Conservation (phyloP, 2,329 filamentous ascomycete genomes). For the Sarocladiaceae sp. region DNA sequence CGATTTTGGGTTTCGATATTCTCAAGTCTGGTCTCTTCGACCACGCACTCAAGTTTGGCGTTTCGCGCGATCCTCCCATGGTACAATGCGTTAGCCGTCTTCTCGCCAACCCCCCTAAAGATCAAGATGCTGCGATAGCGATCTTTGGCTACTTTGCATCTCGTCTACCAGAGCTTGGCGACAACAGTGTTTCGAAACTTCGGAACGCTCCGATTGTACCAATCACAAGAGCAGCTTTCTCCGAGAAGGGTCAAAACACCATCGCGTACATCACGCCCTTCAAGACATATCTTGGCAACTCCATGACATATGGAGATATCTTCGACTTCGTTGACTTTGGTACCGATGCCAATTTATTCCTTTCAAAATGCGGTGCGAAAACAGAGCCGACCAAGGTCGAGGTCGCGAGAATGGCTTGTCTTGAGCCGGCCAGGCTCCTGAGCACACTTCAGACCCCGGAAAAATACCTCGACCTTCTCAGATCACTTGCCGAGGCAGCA, state of each 20-base stretch:
- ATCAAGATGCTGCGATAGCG: constrained; percentile 59
- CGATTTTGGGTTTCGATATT: constrained; percentile 76
- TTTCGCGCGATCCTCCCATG: constrained; percentile 77
- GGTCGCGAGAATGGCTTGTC: constrained; percentile 77
- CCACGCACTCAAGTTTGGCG: constrained; percentile 82
- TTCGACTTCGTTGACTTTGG: constrained; percentile 98
- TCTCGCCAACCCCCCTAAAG: constrained; percentile 66
- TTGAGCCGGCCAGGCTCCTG: constrained; percentile 77
- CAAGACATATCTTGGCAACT: constrained; percentile 75
- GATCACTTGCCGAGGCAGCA: constrained; percentile 72
- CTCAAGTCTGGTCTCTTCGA: constrained; percentile 70
- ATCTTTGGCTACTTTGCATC: constrained; percentile 82
- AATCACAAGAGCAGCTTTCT: constrained; percentile 36
- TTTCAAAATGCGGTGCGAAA: constrained; percentile 86
- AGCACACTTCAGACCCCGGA: constrained; percentile 75
- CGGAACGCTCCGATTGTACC: constrained; percentile 69
- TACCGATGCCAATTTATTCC: constrained; percentile 77
- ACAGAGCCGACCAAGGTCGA: constrained; percentile 84
- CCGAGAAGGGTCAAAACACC: constrained; percentile 35
- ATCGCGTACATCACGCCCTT: constrained; percentile 55
- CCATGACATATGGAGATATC: constrained; percentile 72
- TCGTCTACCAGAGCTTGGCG: constrained; percentile 69
- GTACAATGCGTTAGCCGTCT: constrained; percentile 71
- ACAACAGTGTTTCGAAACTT: constrained; percentile 55
- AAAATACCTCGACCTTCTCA: constrained; percentile 80